These are phyloP conservation scores for Phlegmacium glaucopus DNA, from an alignment of 768 basidiomycete genomes.

Conservation along the genomic window DNA sequence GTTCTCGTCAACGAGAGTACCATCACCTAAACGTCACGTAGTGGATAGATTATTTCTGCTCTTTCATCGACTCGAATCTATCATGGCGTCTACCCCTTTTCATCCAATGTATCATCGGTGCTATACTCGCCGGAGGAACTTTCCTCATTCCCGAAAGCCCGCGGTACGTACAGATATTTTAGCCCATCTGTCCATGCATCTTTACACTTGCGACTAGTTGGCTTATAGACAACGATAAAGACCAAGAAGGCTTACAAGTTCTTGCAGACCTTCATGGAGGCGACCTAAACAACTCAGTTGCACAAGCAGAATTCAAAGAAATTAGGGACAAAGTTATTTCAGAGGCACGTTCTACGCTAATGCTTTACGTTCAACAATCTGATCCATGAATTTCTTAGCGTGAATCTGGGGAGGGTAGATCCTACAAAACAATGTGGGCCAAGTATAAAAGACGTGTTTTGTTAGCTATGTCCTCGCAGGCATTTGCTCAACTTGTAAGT, in stretches of 20 bases:
- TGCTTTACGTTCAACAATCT: too few relatives aligned
- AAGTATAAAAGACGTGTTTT: constrained; percentile 84
- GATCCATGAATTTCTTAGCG: constrained; percentile 40
- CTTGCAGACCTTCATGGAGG: constrained; percentile 89
- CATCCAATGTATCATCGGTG: constrained; percentile 84
- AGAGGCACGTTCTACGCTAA: too few relatives aligned
- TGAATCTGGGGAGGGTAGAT: constrained; percentile 67
- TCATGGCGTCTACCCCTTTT: constrained; percentile 92
- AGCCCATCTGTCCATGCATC: not conserved
- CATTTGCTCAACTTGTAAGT: constrained; percentile 90
- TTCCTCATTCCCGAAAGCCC: constrained; percentile 89
- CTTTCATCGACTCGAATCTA: constrained; percentile 78
- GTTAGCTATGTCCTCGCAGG: constrained; percentile 93
- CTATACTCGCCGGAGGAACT: constrained; percentile 73
- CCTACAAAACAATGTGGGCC: constrained; percentile 82
- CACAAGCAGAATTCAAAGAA: constrained; percentile 83
- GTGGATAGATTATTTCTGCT: constrained; percentile 96
- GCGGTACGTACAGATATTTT: constrained; percentile 41
- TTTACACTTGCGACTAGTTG: constrained; percentile 52
- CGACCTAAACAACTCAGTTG: constrained; percentile 59
- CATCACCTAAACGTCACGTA: constrained; percentile 22
- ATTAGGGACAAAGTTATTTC: constrained; percentile 70
- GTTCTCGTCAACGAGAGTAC: not conserved
- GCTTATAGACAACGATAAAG: constrained; percentile 85
- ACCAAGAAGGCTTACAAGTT: constrained; percentile 79